Conservation (phyloP, 345 rosid species). For the Gossypium herbaceum region DNA sequence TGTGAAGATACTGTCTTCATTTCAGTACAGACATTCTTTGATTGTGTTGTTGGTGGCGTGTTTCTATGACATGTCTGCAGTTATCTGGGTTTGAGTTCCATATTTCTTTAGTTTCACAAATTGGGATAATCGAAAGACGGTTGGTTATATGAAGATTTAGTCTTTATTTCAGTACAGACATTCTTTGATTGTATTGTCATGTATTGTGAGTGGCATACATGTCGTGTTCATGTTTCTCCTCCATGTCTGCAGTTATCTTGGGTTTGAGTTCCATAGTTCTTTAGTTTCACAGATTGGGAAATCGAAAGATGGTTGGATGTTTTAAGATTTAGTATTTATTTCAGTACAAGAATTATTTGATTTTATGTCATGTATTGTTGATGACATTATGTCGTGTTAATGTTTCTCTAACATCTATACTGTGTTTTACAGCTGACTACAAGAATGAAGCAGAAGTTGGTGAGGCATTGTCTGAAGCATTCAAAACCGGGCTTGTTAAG, state of each 20-base stretch:
- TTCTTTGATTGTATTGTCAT: background rate
- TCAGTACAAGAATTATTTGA: background rate
- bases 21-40: background rate
- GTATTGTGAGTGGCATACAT: background rate
- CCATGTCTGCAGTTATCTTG: background rate
- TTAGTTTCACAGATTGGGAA: background rate
- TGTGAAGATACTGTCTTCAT: background rate
- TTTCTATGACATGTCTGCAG: background rate
- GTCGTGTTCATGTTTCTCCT: background rate
- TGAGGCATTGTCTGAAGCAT: constrained; percentile 65
- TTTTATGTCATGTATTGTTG: background rate
- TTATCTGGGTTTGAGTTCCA: background rate
- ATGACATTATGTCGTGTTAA: background rate
- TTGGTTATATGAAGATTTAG: background rate
- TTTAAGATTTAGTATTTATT: background rate
- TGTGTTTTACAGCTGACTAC: constrained; percentile 56
- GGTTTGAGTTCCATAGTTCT: background rate
- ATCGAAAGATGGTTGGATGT: background rate
- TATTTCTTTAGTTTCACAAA: background rate
- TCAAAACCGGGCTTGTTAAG: constrained; percentile 57
- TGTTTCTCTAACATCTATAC: background rate
- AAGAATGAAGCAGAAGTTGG: constrained; percentile 72
- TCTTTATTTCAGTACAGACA: background rate
- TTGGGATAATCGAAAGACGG: background rate
- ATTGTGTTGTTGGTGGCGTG: background rate